Evolutionary conservation across 345 rosid genomes (phyloP).

Genomic region (Rhizophora mangle): DNA sequence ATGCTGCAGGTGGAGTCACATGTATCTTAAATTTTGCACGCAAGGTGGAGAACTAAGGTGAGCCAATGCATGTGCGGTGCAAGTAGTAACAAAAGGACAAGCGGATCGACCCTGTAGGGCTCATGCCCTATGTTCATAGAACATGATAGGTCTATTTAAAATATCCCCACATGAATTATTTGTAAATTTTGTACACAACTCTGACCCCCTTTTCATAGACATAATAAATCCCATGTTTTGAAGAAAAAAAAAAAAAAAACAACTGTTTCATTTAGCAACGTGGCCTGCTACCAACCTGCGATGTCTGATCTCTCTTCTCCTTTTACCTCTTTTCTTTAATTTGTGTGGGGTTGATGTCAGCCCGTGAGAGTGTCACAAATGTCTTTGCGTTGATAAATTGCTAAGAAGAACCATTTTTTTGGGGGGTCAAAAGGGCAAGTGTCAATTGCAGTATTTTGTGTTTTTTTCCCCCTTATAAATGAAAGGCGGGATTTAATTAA

Average conservation of each 20-base stretch:
- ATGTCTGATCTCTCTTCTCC: neutral
- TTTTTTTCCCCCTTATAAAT: no score
- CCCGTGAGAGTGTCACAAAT: no score
- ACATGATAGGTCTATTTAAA: conserved; percentile 9
- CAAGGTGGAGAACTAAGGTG: conserved; percentile 5
- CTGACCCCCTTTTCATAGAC: conserved; percentile 14
- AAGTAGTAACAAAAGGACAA: conserved; percentile 19
- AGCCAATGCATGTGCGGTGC: conserved; percentile 35
- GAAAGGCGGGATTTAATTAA: no score
- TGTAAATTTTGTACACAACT: neutral
- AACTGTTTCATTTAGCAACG: conserved; percentile 19
- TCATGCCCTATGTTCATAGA: conserved; percentile 13
- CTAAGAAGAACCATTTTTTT: no score
- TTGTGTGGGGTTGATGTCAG: neutral
- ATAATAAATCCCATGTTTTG: conserved; percentile 3
- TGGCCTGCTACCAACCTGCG: conserved; percentile 17
- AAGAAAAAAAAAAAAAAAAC: neutral
- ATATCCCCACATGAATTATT: neutral
- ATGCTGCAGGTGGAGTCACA: conserved; percentile 44
- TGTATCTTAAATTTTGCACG: conserved; percentile 15
- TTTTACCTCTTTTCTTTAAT: neutral
- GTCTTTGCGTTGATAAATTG: no score
- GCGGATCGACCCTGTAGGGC: conserved; percentile 13
- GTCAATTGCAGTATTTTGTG: no score
- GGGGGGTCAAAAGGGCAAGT: no score